Base-by-base conservation (phyloP, 345 rosid species). In the Erodium maritimum region DNA sequence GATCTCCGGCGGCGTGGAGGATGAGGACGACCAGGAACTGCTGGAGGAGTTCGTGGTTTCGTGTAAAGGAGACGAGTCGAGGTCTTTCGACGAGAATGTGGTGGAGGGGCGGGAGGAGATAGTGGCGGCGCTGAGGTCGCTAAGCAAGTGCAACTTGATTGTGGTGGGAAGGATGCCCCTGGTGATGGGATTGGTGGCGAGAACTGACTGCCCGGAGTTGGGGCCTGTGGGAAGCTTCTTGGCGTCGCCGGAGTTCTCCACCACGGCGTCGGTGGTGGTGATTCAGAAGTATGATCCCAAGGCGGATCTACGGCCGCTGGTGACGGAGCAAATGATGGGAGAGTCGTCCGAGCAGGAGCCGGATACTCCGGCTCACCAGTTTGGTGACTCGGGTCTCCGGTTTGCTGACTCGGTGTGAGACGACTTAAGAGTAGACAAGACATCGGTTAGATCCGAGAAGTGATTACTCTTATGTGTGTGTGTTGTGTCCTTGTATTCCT, bases 151-250 rank as follows among this genome's bases (percentile, higher is more conserved):
- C 65, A 77, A 68, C 63, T 64, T 77, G 48, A 71, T 78, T 19
- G 62, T 78, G 34, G 79, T 78, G 16, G 82, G 77, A 19, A 66
- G 75, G 48, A 69, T 19, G 52, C 72, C 78, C 2, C 18, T 57
- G 18, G 57, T 29, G 9, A 58, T 56, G 21, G 66, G 61, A 3
- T 53, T 73, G 65, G 12, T 33, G 46, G 55, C 24, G 17, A 52
- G 56, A 59, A 55, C 29, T 18, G 80, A 75, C 42, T 75, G 69
- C 42, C 73, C 69, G 1, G 83, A 79, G 29, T 24, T 75, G n/a
- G 83, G 83, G 4, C 62, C 70, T 3, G 71, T 79, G 0, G 78
- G 80, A 4, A 66, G 73, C 65, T 56, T 62, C 52, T 42, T 70
- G 62, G 65, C 71, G 51, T 70, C 75, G 1, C 62, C 77, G 0